A percentile compares a stretch with the other conserved stretches of the same genome.
These are phyloP conservation scores for Triadica sebifera DNA, from an alignment of 345 rosid species.

Conservation along the genomic window DNA sequence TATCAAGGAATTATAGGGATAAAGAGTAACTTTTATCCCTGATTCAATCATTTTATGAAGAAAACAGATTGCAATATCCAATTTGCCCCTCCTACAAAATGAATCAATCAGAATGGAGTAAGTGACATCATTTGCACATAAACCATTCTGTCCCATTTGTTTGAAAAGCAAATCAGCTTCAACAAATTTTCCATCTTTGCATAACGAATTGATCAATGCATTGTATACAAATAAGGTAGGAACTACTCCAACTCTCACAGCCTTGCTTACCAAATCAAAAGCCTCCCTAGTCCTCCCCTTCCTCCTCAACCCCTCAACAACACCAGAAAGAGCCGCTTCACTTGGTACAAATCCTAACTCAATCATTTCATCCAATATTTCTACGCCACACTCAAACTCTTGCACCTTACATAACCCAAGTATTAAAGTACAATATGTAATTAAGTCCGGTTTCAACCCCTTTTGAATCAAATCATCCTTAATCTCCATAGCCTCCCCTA, in stretches of 20 bases:
- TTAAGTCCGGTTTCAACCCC: constrained; percentile 51
- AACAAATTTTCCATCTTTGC: constrained; percentile 53
- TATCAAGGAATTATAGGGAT: constrained; percentile 30
- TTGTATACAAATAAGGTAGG: constrained; percentile 77
- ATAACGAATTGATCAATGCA: constrained; percentile 66
- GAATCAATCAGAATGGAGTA: constrained; percentile 74
- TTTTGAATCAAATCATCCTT: constrained; percentile 49
- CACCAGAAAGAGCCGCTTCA: constrained; percentile 61
- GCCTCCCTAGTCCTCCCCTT: constrained; percentile 56
- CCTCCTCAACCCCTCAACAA: constrained; percentile 73
- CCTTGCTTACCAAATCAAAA: constrained; percentile 50
- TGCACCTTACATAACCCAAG: constrained; percentile 49
- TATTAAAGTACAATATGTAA: constrained; percentile 53
- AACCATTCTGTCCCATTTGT: constrained; percentile 48
- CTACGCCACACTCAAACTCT: constrained; percentile 49
- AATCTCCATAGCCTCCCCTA: constrained; percentile 60
- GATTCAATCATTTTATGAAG: constrained; percentile 51
- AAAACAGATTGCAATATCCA: constrained; percentile 52
- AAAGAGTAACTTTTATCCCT: constrained; percentile 51
- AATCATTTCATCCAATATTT: constrained; percentile 69
- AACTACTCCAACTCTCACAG: constrained; percentile 39
- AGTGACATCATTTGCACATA: constrained; percentile 58
- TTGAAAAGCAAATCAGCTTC: constrained; percentile 66
- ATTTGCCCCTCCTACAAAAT: constrained; percentile 68
- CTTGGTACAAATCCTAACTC: constrained; percentile 54